phyloP scores from a whole-genome alignment of 148 eudicot species.

The Tetragonia tetragonoides region DNA sequence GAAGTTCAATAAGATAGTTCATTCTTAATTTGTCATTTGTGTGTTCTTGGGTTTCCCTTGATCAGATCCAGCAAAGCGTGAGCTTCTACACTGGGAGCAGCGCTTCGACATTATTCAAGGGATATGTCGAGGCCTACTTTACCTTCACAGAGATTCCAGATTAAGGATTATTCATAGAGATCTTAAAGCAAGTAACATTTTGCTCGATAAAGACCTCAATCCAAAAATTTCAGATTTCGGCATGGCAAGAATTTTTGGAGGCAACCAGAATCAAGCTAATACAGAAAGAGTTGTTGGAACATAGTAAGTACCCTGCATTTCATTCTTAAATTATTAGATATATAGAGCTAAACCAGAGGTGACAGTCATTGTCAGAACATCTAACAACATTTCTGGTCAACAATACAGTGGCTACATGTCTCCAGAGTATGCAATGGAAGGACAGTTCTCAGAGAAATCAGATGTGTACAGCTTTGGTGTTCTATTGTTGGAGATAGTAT shows the following conservation, averaged over 20 bases:
- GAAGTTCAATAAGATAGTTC: background rate
- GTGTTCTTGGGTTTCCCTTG: background rate
- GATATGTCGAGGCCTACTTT: slow-evolving; percentile 43
- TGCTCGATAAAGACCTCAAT: slow-evolving; percentile 33
- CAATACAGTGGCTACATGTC: slow-evolving; percentile 34
- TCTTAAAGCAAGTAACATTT: slow-evolving; percentile 42
- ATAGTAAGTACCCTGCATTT: slow-evolving; percentile 20
- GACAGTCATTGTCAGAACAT: background rate
- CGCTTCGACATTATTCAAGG: slow-evolving; percentile 32
- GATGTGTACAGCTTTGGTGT: slow-evolving; percentile 37
- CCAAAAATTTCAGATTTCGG: slow-evolving; percentile 50
- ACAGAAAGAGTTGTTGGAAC: slow-evolving; percentile 28
- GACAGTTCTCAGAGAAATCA: slow-evolving; percentile 31
- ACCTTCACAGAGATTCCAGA: slow-evolving; percentile 50
- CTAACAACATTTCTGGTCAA: slow-evolving; percentile 7
- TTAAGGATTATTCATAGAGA: slow-evolving; percentile 46
- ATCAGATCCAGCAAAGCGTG: slow-evolving; percentile 26
- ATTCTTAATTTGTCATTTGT: background rate
- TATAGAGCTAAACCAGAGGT: background rate
- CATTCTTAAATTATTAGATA: background rate
- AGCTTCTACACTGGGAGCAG: slow-evolving; percentile 41
- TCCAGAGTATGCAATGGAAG: slow-evolving; percentile 36
- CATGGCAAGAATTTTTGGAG: slow-evolving; percentile 37
- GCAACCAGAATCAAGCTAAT: slow-evolving; percentile 23
- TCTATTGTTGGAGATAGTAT: slow-evolving; percentile 28